These are phyloP conservation scores for Penicillium lividum DNA, from an alignment of 495 filamentous ascomycete genomes.

Conservation along the genomic window DNA sequence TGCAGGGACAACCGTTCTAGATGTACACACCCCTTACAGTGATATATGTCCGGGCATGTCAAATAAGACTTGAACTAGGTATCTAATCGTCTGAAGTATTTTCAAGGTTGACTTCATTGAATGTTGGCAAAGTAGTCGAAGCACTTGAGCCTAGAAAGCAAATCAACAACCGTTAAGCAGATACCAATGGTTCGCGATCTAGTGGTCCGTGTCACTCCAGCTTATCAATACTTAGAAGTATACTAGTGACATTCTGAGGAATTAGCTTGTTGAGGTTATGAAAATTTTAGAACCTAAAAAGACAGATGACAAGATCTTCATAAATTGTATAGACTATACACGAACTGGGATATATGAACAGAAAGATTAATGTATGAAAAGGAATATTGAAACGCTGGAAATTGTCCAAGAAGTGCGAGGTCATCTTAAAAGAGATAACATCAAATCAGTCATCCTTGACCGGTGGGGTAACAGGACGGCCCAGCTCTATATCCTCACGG, in stretches of 20 bases:
- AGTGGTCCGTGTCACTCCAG: too few relatives aligned
- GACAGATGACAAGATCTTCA: too few relatives aligned
- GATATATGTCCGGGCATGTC: neutral
- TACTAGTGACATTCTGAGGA: too few relatives aligned
- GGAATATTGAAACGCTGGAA: neutral
- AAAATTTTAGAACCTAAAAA: too few relatives aligned
- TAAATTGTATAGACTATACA: neutral
- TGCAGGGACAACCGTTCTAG: neutral
- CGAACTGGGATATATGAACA: neutral
- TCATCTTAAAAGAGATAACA: neutral
- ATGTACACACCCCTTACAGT: neutral
- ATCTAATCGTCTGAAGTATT: neutral
- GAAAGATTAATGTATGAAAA: neutral
- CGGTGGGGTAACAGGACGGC: conserved; percentile 17
- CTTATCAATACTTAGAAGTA: too few relatives aligned
- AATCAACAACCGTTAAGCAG: too few relatives aligned
- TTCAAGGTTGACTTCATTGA: too few relatives aligned
- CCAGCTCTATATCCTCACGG: conserved; percentile 36
- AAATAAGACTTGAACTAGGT: neutral
- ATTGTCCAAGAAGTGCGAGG: neutral
- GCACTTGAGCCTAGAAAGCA: too few relatives aligned
- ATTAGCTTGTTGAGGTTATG: too few relatives aligned
- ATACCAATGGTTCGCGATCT: too few relatives aligned
- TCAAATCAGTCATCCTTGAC: conserved; percentile 3
- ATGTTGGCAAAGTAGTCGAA: too few relatives aligned